phyloP scores from a whole-genome alignment of 2,329 filamentous ascomycete species.

The Penicillium sp. region DNA sequence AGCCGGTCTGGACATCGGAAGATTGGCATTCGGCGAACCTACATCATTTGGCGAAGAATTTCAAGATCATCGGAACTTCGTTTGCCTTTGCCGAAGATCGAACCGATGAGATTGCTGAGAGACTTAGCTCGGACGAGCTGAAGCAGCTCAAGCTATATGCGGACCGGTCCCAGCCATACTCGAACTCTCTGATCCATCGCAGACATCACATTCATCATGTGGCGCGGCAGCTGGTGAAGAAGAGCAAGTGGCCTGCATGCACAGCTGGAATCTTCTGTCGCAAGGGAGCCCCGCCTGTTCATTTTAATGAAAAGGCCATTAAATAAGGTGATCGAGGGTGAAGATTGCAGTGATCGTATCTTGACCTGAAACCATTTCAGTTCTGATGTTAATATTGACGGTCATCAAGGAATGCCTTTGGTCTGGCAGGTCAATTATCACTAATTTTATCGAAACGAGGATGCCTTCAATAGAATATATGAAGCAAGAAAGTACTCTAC shows the following conservation, averaged over 20 bases:
- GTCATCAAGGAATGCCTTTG: too few relatives aligned
- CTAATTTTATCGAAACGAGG: too few relatives aligned
- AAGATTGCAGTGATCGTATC: too few relatives aligned
- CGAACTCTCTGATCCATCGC: conserved; percentile 11
- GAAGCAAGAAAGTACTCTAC: too few relatives aligned
- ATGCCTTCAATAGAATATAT: too few relatives aligned
- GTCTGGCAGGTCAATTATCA: too few relatives aligned
- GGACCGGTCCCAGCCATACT: conserved; percentile 18
- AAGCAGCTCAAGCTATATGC: conserved; percentile 13
- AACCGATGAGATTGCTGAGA: conserved; percentile 9
- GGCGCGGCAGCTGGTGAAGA: conserved; percentile 16
- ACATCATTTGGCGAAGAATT: conserved; percentile 14
- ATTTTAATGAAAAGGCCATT: conserved; percentile 3
- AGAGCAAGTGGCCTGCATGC: conserved; percentile 11
- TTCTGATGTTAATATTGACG: too few relatives aligned
- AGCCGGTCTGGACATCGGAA: conserved; percentile 13
- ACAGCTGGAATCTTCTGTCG: conserved; percentile 13
- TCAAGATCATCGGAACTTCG: conserved; percentile 22
- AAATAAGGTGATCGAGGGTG: not conserved
- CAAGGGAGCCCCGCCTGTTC: conserved; percentile 10
- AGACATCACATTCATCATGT: conserved; percentile 17
- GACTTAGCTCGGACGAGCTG: conserved; percentile 5
- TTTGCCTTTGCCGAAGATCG: conserved; percentile 18
- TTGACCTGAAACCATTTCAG: too few relatives aligned
- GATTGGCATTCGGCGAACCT: conserved; percentile 19